phyloP scores from a whole-genome alignment of 345 rosid genomes.

The Sonneratia alba region DNA sequence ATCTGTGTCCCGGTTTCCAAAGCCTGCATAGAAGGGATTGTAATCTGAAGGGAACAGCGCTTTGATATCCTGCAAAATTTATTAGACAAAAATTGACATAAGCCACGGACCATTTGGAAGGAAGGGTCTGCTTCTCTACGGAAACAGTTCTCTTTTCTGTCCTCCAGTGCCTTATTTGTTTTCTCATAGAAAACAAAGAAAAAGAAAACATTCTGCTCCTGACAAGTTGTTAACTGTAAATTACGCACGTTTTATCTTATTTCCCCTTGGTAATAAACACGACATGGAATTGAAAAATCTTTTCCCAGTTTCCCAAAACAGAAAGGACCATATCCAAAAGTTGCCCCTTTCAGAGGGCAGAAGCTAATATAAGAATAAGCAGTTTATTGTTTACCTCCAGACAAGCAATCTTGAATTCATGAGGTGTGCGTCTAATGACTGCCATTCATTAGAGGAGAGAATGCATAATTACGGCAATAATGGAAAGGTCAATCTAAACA shows the following conservation, averaged over 20 bases:
- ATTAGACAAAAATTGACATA: not conserved
- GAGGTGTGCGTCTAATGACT: constrained; percentile 95
- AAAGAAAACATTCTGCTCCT: not conserved
- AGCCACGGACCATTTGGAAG: not conserved
- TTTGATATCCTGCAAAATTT: constrained; percentile 55
- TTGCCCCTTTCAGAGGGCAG: too few relatives aligned
- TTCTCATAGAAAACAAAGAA: not conserved
- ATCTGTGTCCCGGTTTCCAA: constrained; percentile 87
- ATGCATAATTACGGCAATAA: constrained; percentile 11
- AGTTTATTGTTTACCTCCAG: constrained; percentile 47
- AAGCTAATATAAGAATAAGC: not conserved
- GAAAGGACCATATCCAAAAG: too few relatives aligned
- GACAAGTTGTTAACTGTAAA: not conserved
- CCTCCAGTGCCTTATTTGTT: not conserved
- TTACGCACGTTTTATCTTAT: too few relatives aligned
- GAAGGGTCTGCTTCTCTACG: not conserved
- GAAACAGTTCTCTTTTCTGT: not conserved
- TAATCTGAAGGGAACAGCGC: constrained; percentile 76
- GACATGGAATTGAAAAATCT: too few relatives aligned
- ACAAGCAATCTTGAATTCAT: constrained; percentile 92
- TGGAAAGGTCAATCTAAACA: not conserved
- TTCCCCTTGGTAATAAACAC: too few relatives aligned
- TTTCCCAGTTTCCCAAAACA: too few relatives aligned
- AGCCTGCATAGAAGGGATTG: constrained; percentile 93
- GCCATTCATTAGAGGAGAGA: constrained; percentile 15